These are phyloP conservation scores for Salicornia ramosissima DNA, from an alignment of 148 eudicot genomes.

Conservation along the genomic window DNA sequence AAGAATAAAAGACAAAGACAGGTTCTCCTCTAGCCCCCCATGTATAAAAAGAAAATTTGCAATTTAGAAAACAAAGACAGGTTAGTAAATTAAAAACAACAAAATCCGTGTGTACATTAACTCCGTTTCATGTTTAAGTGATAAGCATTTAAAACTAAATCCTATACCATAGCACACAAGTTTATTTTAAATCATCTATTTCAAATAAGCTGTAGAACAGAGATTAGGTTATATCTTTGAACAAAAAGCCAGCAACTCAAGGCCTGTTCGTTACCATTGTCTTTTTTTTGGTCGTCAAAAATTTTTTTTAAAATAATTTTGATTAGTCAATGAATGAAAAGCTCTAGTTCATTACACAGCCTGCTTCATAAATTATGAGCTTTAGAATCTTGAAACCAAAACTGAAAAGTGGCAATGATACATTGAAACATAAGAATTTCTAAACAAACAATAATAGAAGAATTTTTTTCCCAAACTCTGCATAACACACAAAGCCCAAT, in stretches of 20 bases:
- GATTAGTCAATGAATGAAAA: no score
- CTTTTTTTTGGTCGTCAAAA: no score
- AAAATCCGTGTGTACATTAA: neutral
- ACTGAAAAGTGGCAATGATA: no score
- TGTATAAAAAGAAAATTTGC: neutral
- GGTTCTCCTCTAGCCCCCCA: no score
- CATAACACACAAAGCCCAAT: neutral
- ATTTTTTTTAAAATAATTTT: no score
- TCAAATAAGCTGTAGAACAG: neutral
- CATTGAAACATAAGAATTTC: no score
- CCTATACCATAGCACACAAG: neutral
- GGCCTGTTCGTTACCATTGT: no score
- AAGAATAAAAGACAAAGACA: neutral
- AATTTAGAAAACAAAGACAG: neutral
- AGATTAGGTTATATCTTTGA: neutral
- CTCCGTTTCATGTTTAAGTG: neutral
- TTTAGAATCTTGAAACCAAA: no score
- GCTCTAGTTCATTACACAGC: no score
- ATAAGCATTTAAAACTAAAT: neutral
- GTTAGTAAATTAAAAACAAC: neutral
- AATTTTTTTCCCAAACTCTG: no score
- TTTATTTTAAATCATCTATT: neutral
- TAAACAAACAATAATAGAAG: no score
- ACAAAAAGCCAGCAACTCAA: neutral
- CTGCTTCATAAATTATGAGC: no score